Evolutionary conservation across 352 stramenopile genomes (phyloP).

Genomic region (Globisporangium okanoganense): DNA sequence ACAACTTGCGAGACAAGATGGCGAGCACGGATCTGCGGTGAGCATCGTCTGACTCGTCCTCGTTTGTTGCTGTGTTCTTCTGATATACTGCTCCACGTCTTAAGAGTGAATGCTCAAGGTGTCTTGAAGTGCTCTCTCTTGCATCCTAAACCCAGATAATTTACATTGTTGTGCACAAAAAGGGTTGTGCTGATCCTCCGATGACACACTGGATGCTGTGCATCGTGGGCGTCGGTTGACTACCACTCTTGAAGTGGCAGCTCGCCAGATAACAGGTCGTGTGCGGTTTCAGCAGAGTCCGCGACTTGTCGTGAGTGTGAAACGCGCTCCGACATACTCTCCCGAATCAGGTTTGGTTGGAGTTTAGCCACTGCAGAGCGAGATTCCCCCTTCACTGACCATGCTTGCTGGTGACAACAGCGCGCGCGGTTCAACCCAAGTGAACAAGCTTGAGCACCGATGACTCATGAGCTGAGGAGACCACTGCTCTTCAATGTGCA

Average conservation of each 20-base stretch:
- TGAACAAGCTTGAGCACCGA: conserved; percentile 7
- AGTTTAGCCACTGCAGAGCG: background rate
- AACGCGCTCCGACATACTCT: background rate
- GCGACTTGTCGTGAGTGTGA: background rate
- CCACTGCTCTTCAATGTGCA: conserved; percentile 55
- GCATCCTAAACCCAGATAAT: background rate
- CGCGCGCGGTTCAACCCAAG: background rate
- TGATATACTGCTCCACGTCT: background rate
- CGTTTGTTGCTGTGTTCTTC: background rate
- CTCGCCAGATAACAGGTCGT: background rate
- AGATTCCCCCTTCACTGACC: background rate
- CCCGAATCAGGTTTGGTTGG: background rate
- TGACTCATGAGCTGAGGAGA: conserved; percentile 54
- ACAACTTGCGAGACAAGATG: conserved; percentile 50
- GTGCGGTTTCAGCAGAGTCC: background rate
- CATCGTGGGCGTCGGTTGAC: background rate
- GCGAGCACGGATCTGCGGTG: conserved; percentile 47
- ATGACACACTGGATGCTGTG: background rate
- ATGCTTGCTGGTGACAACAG: background rate
- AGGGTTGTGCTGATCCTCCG: background rate
- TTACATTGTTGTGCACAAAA: background rate
- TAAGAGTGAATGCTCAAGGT: background rate
- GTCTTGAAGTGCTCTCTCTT: background rate
- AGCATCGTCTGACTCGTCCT: background rate
- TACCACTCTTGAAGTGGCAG: background rate